Base-by-base conservation (phyloP, 176 grass and related monocot genomes). In the Coix lacrymajobi region DNA sequence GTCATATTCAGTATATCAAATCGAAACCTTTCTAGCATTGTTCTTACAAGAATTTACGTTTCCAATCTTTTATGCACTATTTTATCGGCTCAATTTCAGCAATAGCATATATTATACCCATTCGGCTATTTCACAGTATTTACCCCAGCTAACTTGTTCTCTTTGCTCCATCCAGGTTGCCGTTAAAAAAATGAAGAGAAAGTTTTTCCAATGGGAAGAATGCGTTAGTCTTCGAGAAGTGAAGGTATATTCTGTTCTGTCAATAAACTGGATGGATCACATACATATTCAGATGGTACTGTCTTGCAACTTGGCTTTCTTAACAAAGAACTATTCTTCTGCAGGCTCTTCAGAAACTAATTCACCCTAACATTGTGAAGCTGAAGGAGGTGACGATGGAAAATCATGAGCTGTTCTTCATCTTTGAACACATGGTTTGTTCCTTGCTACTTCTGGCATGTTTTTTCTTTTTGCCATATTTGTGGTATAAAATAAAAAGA, bases 101-200 rank as follows among this genome's bases (percentile, higher is more conserved):
- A 28, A 44, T 2, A 46, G 4, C 28, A 33, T 29, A 33, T 29
- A 33, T 48, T 46, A 17, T 46, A 45, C 9, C 26, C 19, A n/a
- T 54, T 9, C n/a, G 20, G 19, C 51, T 54, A 74, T 52, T 38
- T 74, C 11, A 41, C 75, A 15, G 25, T 58, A 76, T 52, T 85
- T 20, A 5, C n/a, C 20, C 17, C 45, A 31, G 63, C 29, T 41
- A 25, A 43, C 44, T 19, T 52, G 22, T 40, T 60, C 43, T 56
- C 11, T 76, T 12, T 20, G 51, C 57, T 75, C 25, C 63, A 28
- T 85, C 51, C 83, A 97, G 94, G 92, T 97, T 87, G 94, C 94
- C 80, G 87, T 97, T 82, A 97, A 97, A 88, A 97, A 89, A 80
- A 97, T 97, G 90, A 97, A 97, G 84, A 92, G 94, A 85, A 94